Percentiles rank a stretch among this genome's conserved stretches.
Evolutionary conservation across 2,329 filamentous ascomycete species (phyloP).

Genomic region (Penicillium fuscoglaucum): DNA sequence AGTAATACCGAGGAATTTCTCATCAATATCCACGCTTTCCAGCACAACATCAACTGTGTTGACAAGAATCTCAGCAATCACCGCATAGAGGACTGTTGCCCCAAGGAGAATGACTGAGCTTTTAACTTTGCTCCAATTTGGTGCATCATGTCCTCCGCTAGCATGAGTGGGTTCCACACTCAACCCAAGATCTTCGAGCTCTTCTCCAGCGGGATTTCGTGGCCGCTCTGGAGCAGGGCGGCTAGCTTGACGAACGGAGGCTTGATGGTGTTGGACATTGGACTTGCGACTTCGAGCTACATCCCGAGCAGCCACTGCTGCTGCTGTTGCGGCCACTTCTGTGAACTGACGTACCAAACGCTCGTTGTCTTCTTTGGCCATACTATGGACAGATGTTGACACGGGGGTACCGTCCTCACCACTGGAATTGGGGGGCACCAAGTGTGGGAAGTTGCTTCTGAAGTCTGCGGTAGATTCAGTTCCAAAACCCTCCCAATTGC

Average conservation of each 20-base stretch:
- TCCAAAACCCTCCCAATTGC: constrained; percentile 33
- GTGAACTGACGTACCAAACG: constrained; percentile 81
- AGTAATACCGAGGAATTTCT: constrained; percentile 96
- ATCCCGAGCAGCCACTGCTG: constrained; percentile 81
- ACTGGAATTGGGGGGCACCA: constrained; percentile 70
- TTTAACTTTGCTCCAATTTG: constrained; percentile 93
- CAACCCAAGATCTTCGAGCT: constrained; percentile 50
- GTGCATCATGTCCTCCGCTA: constrained; percentile 86
- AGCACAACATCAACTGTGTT: constrained; percentile 97
- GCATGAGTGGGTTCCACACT: constrained; percentile 44
- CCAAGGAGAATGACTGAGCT: constrained; percentile 84
- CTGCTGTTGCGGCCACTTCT: constrained; percentile 90
- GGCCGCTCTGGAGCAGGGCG: constrained; percentile 40
- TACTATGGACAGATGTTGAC: constrained; percentile 54
- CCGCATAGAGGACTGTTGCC: constrained; percentile 88
- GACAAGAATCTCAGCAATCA: constrained; percentile 95
- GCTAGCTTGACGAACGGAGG: constrained; percentile 32
- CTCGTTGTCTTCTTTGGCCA: constrained; percentile 80
- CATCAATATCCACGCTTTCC: constrained; percentile 84
- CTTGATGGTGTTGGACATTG: constrained; percentile 39
- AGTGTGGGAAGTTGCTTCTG: constrained; percentile 57
- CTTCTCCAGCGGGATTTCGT: constrained; percentile 40
- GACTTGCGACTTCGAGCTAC: constrained; percentile 57
- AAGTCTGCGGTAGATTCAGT: constrained; percentile 23
- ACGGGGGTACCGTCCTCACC: constrained; percentile 41